phyloP scores from a whole-genome alignment of 495 filamentous ascomycete genomes.

The Hypoxylon crocopeplum region DNA sequence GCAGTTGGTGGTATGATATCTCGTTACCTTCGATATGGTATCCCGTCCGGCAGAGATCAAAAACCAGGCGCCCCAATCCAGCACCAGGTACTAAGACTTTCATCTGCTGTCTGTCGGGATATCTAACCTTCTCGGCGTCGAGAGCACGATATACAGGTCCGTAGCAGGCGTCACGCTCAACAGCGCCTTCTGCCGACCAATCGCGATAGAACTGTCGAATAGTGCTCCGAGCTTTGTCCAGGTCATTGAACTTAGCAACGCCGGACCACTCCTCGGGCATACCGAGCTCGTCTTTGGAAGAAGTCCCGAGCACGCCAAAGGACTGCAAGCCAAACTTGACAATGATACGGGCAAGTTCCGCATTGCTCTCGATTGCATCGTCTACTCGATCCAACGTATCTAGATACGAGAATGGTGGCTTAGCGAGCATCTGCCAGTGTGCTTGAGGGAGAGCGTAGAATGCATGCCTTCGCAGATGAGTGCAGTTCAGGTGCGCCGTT shows the following conservation, averaged over 20 bases:
- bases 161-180: conserved; percentile 79
- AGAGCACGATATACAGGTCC: conserved; percentile 72
- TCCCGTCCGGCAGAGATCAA: conserved; percentile 79
- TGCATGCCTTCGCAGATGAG: conserved; percentile 83
- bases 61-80: conserved; percentile 79
- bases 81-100: conserved; percentile 81
- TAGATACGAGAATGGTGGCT: conserved; percentile 81
- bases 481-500: conserved; percentile 82
- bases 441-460: conserved; percentile 88
- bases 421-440: conserved; percentile 82
- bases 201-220: conserved; percentile 94
- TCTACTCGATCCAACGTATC: conserved; percentile 79
- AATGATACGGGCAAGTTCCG: conserved; percentile 80
- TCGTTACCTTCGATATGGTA: conserved; percentile 89
- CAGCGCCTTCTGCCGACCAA: conserved; percentile 80
- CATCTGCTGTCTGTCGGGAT: conserved; percentile 37
- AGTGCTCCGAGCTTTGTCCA: conserved; percentile 90
- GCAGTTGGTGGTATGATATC: conserved; percentile 90
- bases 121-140: conserved; percentile 56
- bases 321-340: conserved; percentile 67
- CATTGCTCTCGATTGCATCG: conserved; percentile 87
- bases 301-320: conserved; percentile 58
- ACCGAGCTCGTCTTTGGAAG: conserved; percentile 26
- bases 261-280: conserved; percentile 65
- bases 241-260: conserved; percentile 68